Evolutionary conservation across 164 flowering plant species (phyloP), one percentile per base, ranked within the genome.

Genomic region (Euptelea pleiosperma): DNA sequence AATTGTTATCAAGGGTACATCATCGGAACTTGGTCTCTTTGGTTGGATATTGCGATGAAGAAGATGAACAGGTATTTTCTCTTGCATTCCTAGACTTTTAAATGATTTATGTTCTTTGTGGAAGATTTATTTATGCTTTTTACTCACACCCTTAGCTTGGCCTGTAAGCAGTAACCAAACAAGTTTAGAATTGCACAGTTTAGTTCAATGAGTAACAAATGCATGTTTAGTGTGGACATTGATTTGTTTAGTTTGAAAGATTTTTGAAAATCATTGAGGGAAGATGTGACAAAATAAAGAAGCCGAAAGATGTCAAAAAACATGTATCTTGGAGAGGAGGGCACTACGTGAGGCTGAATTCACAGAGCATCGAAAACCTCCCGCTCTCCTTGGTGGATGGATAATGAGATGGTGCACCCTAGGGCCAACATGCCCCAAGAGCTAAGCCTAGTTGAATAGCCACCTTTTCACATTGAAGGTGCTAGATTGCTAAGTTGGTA

Each of bases 11-110:
- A 22, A 75, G 92, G 65, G 55, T 89, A 31, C 96, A 89, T 72
- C 96, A 89, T 53, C 72, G 90, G 8, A 82, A 89, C 58, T 67
- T 89, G 24, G 96, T 89, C 45, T 74, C 89, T 28, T 57, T 86
- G 58, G 28, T 84, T 35, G 93, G 96, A 24, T 89, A 79, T 56
- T 86, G 93, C 58, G 81, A 73, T 53, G 96, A 82, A 68, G 73
- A 77, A 69, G 86, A 65, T 22, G 93, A 89, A 63, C 96, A 86
- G 89, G 93, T 89, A 77, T 18, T n/a, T 34, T 40, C 18, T 56
- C 51, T 29, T 28, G 26, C 18, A 44, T 31, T 35, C 14, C 1
- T 35, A 31, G 5, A 19, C 33, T 28, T 35, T 43, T 25, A 2
- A 28, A 19, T 56, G 60, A 25, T 56, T 37, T 37, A 8, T 24